Percentiles rank a stretch among this genome's conserved stretches.
Conservation (phyloP, 164 flowering plant species). For the Saururus chinensis region DNA sequence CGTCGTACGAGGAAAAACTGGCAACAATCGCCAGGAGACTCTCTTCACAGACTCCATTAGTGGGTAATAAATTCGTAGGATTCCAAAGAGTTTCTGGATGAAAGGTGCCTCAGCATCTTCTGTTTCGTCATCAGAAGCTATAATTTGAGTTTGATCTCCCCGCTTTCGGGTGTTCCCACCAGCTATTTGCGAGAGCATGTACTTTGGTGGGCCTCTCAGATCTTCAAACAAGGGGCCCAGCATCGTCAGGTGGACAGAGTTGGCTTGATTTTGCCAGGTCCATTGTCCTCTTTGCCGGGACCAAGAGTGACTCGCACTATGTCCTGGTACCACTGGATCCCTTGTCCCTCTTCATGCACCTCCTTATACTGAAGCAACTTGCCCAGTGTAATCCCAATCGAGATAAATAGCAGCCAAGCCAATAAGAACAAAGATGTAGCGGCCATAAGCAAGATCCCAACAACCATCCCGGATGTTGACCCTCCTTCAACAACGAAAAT, state of each 20-base stretch:
- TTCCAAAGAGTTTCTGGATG: conserved; percentile 80
- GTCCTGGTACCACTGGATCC: conserved; percentile 79
- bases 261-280: conserved; percentile 72
- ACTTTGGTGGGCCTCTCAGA: conserved; percentile 90
- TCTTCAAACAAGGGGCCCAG: conserved; percentile 87
- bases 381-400: conserved; percentile 76
- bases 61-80: conserved; percentile 82
- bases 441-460: conserved; percentile 49
- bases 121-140: conserved; percentile 91
- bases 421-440: conserved; percentile 33
- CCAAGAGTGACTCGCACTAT: conserved; percentile 73
- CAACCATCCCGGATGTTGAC: conserved; percentile 30
- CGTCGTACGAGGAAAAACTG: conserved; percentile 34
- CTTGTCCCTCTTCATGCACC: conserved; percentile 71
- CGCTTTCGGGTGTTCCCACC: conserved; percentile 27
- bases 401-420: conserved; percentile 56
- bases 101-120: conserved; percentile 97
- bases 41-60: conserved; percentile 55
- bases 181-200: conserved; percentile 84
- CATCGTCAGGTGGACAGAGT: conserved; percentile 31
- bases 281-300: conserved; percentile 95
- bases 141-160: conserved; percentile 49
- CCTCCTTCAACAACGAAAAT: conserved; percentile 35
- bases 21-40: conserved; percentile 56
- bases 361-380: conserved; percentile 91